Conservation (phyloP, 768 basidiomycete species). For the Daedalea quercina region DNA sequence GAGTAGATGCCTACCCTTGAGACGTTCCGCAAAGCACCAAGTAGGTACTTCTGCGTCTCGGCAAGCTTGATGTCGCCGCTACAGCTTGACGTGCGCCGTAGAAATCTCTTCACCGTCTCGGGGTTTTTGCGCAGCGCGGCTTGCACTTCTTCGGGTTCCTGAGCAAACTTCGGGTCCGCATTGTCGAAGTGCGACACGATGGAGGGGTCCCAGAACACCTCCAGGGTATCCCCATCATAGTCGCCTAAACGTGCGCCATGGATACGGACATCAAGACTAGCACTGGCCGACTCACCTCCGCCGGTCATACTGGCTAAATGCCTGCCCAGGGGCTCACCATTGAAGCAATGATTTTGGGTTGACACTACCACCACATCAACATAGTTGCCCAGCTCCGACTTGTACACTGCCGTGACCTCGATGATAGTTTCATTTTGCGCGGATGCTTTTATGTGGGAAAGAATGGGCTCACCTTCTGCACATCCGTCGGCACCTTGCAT, state of each 20-base stretch:
- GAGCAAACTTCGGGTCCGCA: conserved; percentile 40
- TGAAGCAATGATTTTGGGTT: conserved; percentile 20
- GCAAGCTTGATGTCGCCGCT: conserved; percentile 20
- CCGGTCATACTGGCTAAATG: conserved; percentile 58
- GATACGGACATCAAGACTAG: not conserved
- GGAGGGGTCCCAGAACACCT: conserved; percentile 50
- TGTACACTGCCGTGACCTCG: conserved; percentile 52
- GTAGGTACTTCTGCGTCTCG: conserved; percentile 41
- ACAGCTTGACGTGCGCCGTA: conserved; percentile 15
- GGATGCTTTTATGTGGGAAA: not conserved
- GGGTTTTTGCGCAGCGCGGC: conserved; percentile 36
- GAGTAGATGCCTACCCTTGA: conserved; percentile 46
- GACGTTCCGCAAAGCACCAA: conserved; percentile 40
- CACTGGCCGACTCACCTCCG: conserved; percentile 38
- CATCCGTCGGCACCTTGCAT: conserved; percentile 66
- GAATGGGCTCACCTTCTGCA: conserved; percentile 41
- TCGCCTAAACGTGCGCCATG: conserved; percentile 40
- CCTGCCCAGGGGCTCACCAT: conserved; percentile 17
- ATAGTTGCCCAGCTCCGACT: conserved; percentile 39
- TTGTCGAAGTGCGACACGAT: conserved; percentile 52
- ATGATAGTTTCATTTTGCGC: not conserved
- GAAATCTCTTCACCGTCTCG: conserved; percentile 38
- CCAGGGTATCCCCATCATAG: conserved; percentile 62
- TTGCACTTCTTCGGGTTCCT: conserved; percentile 39
- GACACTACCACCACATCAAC: conserved; percentile 48